Evolutionary conservation across 495 filamentous ascomycete genomes (phyloP).

Genomic region (Lichenothelia convexa): DNA sequence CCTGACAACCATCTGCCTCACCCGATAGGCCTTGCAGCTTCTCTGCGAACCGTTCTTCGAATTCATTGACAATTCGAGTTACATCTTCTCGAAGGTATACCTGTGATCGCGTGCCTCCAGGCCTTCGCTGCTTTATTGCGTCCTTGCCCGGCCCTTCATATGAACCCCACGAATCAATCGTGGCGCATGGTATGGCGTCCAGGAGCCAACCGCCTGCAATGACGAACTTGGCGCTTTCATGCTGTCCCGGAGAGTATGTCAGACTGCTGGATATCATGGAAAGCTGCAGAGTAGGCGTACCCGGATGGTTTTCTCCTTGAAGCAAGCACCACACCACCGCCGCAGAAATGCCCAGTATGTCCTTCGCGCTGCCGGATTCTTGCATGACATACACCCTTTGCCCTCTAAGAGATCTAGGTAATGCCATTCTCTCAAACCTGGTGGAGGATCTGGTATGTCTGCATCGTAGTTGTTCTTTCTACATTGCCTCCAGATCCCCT

Average conservation of each 20-base stretch:
- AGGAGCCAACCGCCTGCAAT: too few relatives aligned
- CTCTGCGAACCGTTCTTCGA: conserved; percentile 5
- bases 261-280: too few relatives aligned
- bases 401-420: conserved; percentile 17
- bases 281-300: too few relatives aligned
- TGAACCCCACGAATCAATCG: conserved; percentile 13
- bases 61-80: conserved; percentile 2
- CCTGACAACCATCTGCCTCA: conserved; percentile 3
- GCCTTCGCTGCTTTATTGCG: not conserved
- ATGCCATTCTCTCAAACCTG: conserved; percentile 15
- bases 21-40: too few relatives aligned
- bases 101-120: conserved; percentile 3
- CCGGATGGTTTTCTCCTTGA: conserved; percentile 12
- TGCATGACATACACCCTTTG: conserved; percentile 17
- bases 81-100: conserved; percentile 8
- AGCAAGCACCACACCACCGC: conserved; percentile 17
- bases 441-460: conserved; percentile 11
- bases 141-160: conserved; percentile 9
- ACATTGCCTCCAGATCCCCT: conserved; percentile 12
- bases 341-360: conserved; percentile 18
- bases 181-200: conserved; percentile 10
- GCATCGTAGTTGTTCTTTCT: conserved; percentile 9
- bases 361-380: conserved; percentile 10
- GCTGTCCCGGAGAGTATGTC: too few relatives aligned
- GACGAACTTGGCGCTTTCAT: too few relatives aligned